These are phyloP conservation scores for Camelina hispida DNA, from an alignment of 345 rosid genomes.

Conservation along the genomic window DNA sequence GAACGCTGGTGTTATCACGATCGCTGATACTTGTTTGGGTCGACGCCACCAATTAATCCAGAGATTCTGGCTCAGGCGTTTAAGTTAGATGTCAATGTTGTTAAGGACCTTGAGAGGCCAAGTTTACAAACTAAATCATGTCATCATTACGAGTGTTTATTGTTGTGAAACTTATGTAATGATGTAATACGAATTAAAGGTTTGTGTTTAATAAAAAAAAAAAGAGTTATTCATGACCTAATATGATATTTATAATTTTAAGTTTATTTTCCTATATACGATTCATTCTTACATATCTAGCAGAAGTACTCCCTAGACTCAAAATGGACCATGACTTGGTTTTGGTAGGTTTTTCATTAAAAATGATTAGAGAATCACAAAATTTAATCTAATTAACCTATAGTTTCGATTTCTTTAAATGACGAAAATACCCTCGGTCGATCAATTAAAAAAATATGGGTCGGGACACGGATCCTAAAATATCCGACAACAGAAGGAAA, in stretches of 20 bases:
- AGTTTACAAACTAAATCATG: conserved; percentile 37
- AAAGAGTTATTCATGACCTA: conserved; percentile 21
- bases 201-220: conserved; percentile 14
- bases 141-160: neutral
- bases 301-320: too few relatives aligned
- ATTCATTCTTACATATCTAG: neutral
- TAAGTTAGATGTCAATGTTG: conserved; percentile 44
- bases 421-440: too few relatives aligned
- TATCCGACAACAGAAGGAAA: too few relatives aligned
- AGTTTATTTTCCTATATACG: conserved; percentile 2
- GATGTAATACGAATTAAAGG: conserved; percentile 11
- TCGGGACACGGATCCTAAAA: too few relatives aligned
- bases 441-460: too few relatives aligned
- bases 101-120: conserved; percentile 50
- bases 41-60: conserved; percentile 44
- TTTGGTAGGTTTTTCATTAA: too few relatives aligned
- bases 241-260: neutral
- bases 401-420: too few relatives aligned
- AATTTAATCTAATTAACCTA: too few relatives aligned
- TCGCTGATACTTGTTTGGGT: conserved; percentile 48
- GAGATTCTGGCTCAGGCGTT: conserved; percentile 51
- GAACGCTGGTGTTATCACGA: conserved; percentile 43
- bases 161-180: conserved; percentile 1
- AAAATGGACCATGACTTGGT: too few relatives aligned
- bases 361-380: too few relatives aligned